Conservation (phyloP, 2,329 filamentous ascomycete genomes). For the Mycocentrospora acerina region DNA sequence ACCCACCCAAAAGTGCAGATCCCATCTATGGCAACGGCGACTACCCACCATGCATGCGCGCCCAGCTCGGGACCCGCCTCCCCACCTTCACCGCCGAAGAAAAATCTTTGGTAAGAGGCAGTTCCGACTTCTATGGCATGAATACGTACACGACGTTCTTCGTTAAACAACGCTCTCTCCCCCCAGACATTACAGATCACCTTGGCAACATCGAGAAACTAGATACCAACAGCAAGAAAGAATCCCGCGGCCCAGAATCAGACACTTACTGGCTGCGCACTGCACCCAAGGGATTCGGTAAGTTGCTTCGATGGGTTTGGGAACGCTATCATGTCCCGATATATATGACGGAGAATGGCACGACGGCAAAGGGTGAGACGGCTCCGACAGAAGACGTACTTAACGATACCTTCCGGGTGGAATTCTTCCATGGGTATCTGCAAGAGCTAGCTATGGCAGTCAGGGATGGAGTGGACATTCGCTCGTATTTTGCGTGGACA, state of each 20-base stretch:
- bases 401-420: conserved; percentile 43
- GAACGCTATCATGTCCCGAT: conserved; percentile 45
- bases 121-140: conserved; percentile 43
- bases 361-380: conserved; percentile 40
- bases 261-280: conserved; percentile 46
- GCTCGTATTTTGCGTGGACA: conserved; percentile 47
- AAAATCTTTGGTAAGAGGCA: conserved; percentile 35
- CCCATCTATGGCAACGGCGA: conserved; percentile 34
- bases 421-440: conserved; percentile 45
- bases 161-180: conserved; percentile 37
- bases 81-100: conserved; percentile 45
- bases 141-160: conserved; percentile 49
- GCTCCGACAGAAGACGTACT: conserved; percentile 39
- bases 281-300: conserved; percentile 36
- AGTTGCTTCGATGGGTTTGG: conserved; percentile 47
- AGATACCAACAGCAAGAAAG: conserved; percentile 34
- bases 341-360: conserved; percentile 49
- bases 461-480: conserved; percentile 41
- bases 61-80: conserved; percentile 38
- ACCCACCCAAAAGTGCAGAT: conserved; percentile 4
- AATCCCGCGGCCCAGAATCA: conserved; percentile 38
- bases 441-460: conserved; percentile 43
- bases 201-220: conserved; percentile 44
- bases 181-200: conserved; percentile 44
- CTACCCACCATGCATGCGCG: conserved; percentile 45